Evolutionary conservation across 805 yeast species (phyloP), one percentile per base, ranked within the genome.

Genomic region (Sugiyamaella marilandica): DNA sequence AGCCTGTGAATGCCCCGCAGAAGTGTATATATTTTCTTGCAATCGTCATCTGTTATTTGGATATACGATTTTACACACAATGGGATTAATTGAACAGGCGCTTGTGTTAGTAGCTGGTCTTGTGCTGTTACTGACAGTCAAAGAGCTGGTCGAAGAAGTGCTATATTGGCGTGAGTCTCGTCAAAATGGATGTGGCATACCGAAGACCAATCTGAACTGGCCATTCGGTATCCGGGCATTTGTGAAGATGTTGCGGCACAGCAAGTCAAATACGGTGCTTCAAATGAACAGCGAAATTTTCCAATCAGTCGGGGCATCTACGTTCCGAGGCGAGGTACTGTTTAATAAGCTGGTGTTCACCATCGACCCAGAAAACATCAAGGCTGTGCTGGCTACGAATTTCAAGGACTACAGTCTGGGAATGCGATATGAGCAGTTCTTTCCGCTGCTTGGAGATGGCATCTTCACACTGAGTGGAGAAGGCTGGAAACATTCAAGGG

Each of bases 401-500:
- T 67, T 67, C 56, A 55, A 64, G 49, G 70, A 67, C 47, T 69
- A 57, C 47, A 57, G 57, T 24, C 58, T 68, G 16, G 69, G 65
- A 0, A 39, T 45, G 26, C 61, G 72, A 10, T 52, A 59, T 43
- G 50, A 45, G 19, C 57, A 58, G 31, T 59, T 69, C 49, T 50
- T 50, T 24, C 66, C 65, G 11, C 52, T 67, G 11, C 54, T 69
- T 14, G 72, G 72, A 3, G 58, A 59, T 31, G 72, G 72, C 1
- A 68, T 69, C 41, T 69, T 69, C 57, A 69, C 71, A 10, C 61
- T 65, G 16, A 64, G 63, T 24, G 69, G 69, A 26, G 55, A 53
- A 24, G 64, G 62, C 24, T 69, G 72, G 72, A 60, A 63, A 43
- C 71, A 69, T 52, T 65, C 71, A 16, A 60, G 72, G 10, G 62